Conservation (phyloP, 495 filamentous ascomycete genomes). For the Trichoderma gamsii region DNA sequence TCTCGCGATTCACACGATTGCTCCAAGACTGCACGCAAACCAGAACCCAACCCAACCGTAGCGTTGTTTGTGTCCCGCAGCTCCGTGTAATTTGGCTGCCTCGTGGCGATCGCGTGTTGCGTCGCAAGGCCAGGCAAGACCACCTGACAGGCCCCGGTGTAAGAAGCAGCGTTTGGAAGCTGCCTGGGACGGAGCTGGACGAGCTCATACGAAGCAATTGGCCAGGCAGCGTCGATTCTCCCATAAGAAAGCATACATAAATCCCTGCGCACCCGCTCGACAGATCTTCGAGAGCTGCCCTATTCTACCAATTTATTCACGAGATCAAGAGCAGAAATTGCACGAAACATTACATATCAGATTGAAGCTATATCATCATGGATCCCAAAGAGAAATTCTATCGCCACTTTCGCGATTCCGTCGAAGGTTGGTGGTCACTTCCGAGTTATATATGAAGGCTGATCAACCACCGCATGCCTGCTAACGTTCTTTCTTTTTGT, state of each 20-base stretch:
- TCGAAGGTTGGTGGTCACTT: constrained; percentile 49
- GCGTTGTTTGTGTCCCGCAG: background rate
- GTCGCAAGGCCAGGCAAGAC: constrained; percentile 1
- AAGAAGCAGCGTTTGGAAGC: background rate
- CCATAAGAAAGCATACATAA: background rate
- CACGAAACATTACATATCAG: background rate
- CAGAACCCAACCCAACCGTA: background rate
- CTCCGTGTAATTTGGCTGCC: background rate
- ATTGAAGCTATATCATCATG: constrained; percentile 19
- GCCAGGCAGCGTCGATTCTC: background rate
- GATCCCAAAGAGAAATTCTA: constrained; percentile 70
- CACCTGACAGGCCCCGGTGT: constrained; percentile 2
- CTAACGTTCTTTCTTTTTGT: constrained; percentile 9
- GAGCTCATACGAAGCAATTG: background rate
- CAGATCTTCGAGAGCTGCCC: background rate
- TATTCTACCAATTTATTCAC: background rate
- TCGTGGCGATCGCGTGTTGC: background rate
- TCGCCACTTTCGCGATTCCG: constrained; percentile 68
- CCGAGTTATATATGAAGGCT: background rate
- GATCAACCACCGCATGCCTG: background rate
- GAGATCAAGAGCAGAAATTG: background rate
- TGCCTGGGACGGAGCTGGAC: background rate
- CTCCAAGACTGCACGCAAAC: background rate
- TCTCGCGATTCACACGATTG: background rate
- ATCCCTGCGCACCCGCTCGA: too few species aligned